Evolutionary conservation across 805 yeast genomes (phyloP).

Genomic region (Yarrowia sp.): DNA sequence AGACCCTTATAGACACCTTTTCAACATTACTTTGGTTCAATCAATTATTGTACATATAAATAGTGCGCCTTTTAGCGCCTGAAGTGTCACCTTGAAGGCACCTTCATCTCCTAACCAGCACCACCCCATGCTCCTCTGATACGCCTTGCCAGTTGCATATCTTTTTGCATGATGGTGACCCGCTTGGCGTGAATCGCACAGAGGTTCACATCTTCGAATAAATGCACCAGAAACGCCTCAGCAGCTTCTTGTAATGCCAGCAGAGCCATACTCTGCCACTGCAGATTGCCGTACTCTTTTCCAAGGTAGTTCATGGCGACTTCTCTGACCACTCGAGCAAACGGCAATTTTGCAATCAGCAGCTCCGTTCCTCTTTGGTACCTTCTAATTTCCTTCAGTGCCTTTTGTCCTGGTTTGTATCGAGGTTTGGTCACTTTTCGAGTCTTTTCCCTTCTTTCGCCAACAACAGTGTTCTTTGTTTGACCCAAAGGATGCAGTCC

Average conservation of each 20-base stretch:
- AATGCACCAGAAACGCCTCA: constrained; percentile 95
- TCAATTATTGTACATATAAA: constrained; percentile 31
- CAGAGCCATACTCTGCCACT: constrained; percentile 97
- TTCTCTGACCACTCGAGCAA: constrained; percentile 96
- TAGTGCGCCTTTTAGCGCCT: neutral
- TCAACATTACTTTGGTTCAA: too few relatives aligned
- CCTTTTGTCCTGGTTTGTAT: constrained; percentile 95
- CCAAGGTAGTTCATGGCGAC: constrained; percentile 64
- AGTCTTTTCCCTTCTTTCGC: neutral
- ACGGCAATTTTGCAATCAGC: constrained; percentile 93
- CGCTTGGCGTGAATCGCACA: constrained; percentile 99
- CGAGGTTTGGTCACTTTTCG: constrained; percentile 47
- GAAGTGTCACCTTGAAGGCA: too few relatives aligned
- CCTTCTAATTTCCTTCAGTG: constrained; percentile 95
- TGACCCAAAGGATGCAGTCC: constrained; percentile 5
- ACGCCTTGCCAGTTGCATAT: constrained; percentile 97
- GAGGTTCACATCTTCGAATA: constrained; percentile 97
- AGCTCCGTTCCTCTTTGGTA: constrained; percentile 96
- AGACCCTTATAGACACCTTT: too few relatives aligned
- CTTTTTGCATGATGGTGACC: constrained; percentile 98
- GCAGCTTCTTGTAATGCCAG: constrained; percentile 99
- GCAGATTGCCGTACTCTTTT: constrained; percentile 66
- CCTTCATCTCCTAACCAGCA: constrained; percentile 30
- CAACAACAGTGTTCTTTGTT: neutral
- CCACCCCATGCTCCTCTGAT: constrained; percentile 69